These are phyloP conservation scores for Plectosphaerella sp. DNA, from an alignment of 2,329 filamentous ascomycete species.

Conservation along the genomic window DNA sequence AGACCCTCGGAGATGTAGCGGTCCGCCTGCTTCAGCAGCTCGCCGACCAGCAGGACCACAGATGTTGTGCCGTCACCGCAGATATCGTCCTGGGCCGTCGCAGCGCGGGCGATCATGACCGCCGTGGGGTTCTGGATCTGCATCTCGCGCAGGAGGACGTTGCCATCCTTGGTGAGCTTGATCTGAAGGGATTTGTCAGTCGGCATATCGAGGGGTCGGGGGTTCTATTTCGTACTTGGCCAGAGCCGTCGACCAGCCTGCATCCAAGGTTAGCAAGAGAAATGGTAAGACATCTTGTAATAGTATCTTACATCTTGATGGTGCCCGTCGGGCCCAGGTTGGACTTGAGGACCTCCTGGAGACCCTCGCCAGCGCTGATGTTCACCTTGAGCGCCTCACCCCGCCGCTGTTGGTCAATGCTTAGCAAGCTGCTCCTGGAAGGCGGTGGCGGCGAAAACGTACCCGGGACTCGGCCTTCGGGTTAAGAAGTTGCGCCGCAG, in stretches of 20 bases:
- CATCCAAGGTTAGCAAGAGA: slow-evolving; percentile 17
- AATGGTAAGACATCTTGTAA: not conserved
- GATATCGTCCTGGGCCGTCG: slow-evolving; percentile 97
- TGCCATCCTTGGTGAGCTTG: slow-evolving; percentile 98
- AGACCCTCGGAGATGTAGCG: slow-evolving; percentile 95
- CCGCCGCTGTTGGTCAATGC: slow-evolving; percentile 62
- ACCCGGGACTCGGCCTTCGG: slow-evolving; percentile 98
- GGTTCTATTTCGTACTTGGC: slow-evolving; percentile 47
- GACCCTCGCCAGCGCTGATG: slow-evolving; percentile 91
- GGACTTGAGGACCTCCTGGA: slow-evolving; percentile 91
- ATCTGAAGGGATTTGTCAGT: slow-evolving; percentile 53
- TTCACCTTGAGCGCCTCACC: slow-evolving; percentile 96
- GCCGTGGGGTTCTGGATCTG: slow-evolving; percentile 99
- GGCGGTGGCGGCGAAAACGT: slow-evolving; percentile 34
- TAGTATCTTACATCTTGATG: slow-evolving; percentile 74
- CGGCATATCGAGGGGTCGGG: slow-evolving; percentile 2
- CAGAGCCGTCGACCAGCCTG: slow-evolving; percentile 66
- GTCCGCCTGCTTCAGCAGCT: slow-evolving; percentile 96
- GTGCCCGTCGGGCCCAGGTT: slow-evolving; percentile 93
- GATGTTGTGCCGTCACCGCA: slow-evolving; percentile 97
- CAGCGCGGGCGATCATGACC: slow-evolving; percentile 76
- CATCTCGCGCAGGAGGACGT: slow-evolving; percentile 73
- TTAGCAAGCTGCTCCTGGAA: slow-evolving; percentile 32
- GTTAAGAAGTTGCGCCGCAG: slow-evolving; percentile 95
- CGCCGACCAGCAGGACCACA: slow-evolving; percentile 90